Evolutionary conservation across 345 rosid species (phyloP), one percentile per base, ranked within the genome.

Genomic region (Murraya koenigii): DNA sequence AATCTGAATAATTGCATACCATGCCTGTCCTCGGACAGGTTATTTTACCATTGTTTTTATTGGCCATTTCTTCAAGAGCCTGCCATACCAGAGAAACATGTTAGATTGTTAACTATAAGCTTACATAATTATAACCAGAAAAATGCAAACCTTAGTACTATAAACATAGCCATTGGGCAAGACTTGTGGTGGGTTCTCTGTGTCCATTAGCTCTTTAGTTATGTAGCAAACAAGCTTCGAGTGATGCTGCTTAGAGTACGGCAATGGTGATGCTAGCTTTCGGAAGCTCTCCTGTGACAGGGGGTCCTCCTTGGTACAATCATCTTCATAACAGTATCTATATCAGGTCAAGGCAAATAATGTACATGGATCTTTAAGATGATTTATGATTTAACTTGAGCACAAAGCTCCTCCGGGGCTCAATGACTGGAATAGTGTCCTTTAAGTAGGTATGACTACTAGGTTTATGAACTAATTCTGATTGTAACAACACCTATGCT

Each of bases 151-250:
- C 99, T 94, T 96, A 25, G 97, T 80, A 84, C 98, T 92, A 88
- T 96, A 94, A 77, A 92, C 97, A 77, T 92, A 89, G 84, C 97
- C 99, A 74, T 94, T 96, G 64, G 99, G 99, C 69, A 96, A 84
- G 85, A 96, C 99, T 83, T 88, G 95, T 3, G 99, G 99, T 39
- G 99, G 99, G 82, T 96, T 96, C 90, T 94, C 99, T 2, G 99
- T 91, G 88, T 96, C 98, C 99, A 96, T 94, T 14, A 91, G 86
- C 84, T 94, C 95, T 84, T 92, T 96, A 20, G 98, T 88, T 82
- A 96, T 94, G 84, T 89, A 94, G 85, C 98, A 96, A 69, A 96
- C 95, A 66, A 96, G 98, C 89, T 96, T 96, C 14, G 98, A 96
- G 78, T 96, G 97, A 77, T 94, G 95, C 88, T 91, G 99, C 87